Evolutionary conservation across 2,329 filamentous ascomycete species (phyloP), one percentile per base, ranked within the genome.

Genomic region (Penicillium sp.): DNA sequence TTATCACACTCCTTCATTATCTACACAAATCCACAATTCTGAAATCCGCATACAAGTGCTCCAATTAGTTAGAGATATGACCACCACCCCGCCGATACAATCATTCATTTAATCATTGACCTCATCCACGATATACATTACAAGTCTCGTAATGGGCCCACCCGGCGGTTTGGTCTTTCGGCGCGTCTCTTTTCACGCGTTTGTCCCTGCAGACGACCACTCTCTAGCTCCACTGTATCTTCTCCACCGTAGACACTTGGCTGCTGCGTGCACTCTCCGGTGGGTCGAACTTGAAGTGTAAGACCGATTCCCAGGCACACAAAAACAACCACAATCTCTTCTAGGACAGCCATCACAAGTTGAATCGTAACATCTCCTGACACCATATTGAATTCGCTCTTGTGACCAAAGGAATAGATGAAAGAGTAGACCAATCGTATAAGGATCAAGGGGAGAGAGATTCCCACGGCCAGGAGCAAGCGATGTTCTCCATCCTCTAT

Each of bases 371-470:
- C 55, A 45, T 67, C 69, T 3, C 65, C 67, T 1, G 53, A 50
- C 5, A 59, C 36, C 8, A 68, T 47, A 3, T 60, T 66, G 57
- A 72, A 73, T 0, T 60, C 57, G 1, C 51, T n/a, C n/a, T 60
- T 50, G 19, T 64, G 57, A 4, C 34, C 51, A 49, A 74, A 75
- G 19, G 64, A 53, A 5, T 65, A 60, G 3, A 75, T 46, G 7
- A 72, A 43, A 43, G 66, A 67, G 58, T 68, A 74, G n/a, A 72
- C 46, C 1, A 74, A 50, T 16, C 71, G 65, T 16, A 72, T 60
- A 29, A 66, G 64, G 3, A 75, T 50, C 19, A 75, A 61, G 0
- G 72, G 69, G 3, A 71, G 51, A 2, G 68, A 69, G 19, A 65
- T 40, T 2, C 65, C 53, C 6, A 72, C 63, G 4, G 67, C 70